These are phyloP conservation scores for Osmozyma mogii DNA, from an alignment of 805 yeast species.

Conservation along the genomic window DNA sequence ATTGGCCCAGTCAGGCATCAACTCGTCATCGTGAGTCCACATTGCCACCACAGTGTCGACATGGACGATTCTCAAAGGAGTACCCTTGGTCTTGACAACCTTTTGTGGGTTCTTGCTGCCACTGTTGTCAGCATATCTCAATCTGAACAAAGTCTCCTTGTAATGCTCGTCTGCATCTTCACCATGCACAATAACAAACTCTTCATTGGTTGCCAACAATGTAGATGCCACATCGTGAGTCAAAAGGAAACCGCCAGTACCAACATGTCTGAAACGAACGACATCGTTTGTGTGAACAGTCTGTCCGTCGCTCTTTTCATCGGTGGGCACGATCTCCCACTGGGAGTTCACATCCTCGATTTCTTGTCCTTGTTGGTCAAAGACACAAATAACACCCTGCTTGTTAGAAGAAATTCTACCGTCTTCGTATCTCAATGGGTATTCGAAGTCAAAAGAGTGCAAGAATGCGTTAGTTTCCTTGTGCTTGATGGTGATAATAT, in stretches of 20 bases:
- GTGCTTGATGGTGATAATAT: slow-evolving; percentile 70
- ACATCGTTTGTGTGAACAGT: slow-evolving; percentile 60
- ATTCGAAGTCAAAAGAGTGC: slow-evolving; percentile 71
- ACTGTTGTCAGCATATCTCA: slow-evolving; percentile 40
- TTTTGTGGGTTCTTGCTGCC: slow-evolving; percentile 40
- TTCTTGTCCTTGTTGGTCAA: slow-evolving; percentile 26
- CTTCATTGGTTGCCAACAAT: slow-evolving; percentile 83
- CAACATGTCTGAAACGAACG: slow-evolving; percentile 73
- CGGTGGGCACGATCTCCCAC: slow-evolving; percentile 77
- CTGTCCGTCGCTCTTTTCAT: slow-evolving; percentile 15
- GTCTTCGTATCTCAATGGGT: slow-evolving; percentile 92
- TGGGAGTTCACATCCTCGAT: slow-evolving; percentile 56
- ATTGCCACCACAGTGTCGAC: slow-evolving; percentile 83
- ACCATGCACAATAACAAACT: slow-evolving; percentile 65
- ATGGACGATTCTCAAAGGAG: slow-evolving; percentile 66
- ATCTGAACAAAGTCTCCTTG: slow-evolving; percentile 72
- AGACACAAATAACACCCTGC: slow-evolving; percentile 81
- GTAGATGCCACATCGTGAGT: slow-evolving; percentile 98
- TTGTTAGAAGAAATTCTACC: slow-evolving; percentile 92
- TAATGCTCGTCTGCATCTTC: slow-evolving; percentile 45
- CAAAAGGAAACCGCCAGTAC: slow-evolving; percentile 69
- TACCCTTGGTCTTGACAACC: slow-evolving; percentile 60
- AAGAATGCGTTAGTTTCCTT: slow-evolving; percentile 70
- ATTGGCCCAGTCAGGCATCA: slow-evolving; percentile 93
- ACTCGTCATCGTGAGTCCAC: slow-evolving; percentile 83